phyloP scores from a whole-genome alignment of 106 monocot genomes.

The Dioscorea alata region DNA sequence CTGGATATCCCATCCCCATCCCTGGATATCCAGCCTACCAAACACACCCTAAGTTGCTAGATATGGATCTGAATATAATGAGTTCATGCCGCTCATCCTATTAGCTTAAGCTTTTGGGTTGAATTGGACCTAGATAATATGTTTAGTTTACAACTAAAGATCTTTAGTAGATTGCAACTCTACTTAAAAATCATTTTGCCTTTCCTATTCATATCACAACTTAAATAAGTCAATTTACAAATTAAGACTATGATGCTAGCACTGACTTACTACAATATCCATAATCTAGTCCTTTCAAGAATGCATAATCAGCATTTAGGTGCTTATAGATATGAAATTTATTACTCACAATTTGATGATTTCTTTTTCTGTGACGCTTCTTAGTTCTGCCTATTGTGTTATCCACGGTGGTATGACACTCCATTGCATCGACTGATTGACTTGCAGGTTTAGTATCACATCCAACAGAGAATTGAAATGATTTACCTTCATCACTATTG shows the following conservation, averaged over 20 bases:
- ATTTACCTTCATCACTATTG: neutral
- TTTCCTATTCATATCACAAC: neutral
- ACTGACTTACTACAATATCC: neutral
- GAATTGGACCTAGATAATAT: no score
- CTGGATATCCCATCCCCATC: no score
- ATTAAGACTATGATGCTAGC: neutral
- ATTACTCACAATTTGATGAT: neutral
- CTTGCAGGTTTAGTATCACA: neutral
- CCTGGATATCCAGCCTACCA: no score
- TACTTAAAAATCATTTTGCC: neutral
- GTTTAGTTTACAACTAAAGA: no score
- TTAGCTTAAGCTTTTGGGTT: neutral
- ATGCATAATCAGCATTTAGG: neutral
- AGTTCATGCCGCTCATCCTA: neutral
- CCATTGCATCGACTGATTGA: neutral
- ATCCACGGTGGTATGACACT: neutral
- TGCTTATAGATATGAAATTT: neutral
- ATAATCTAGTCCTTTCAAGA: neutral
- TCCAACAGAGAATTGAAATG: neutral
- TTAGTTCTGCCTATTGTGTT: neutral
- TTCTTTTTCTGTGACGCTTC: neutral
- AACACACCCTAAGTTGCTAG: no score
- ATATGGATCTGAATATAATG: no score
- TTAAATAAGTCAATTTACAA: neutral
- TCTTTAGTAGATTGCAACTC: neutral